phyloP scores from a whole-genome alignment of 2,329 filamentous ascomycete genomes.

The Fusarium sp. region DNA sequence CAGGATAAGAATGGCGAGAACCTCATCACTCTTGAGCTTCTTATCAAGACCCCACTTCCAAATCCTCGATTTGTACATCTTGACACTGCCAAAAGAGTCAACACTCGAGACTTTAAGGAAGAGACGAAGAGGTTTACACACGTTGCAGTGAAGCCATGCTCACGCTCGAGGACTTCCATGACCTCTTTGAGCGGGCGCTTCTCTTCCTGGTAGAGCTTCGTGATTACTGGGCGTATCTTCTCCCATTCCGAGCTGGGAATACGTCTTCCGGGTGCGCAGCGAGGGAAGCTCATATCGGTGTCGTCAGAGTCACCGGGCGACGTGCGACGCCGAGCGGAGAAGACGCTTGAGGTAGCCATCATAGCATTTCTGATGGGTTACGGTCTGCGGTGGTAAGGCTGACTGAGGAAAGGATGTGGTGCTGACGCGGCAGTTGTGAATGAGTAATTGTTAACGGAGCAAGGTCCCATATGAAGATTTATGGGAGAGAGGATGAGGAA shows the following conservation, averaged over 20 bases:
- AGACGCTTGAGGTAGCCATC: conserved; percentile 39
- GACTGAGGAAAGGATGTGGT: neutral
- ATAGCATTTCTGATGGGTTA: conserved; percentile 13
- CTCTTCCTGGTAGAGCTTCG: conserved; percentile 53
- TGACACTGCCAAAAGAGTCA: conserved; percentile 45
- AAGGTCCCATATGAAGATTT: neutral
- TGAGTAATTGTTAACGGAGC: neutral
- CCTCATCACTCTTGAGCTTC: conserved; percentile 55
- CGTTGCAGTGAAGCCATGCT: conserved; percentile 54
- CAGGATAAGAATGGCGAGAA: conserved; percentile 52
- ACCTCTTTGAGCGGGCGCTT: conserved; percentile 55
- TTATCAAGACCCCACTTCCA: conserved; percentile 56
- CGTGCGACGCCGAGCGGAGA: conserved; percentile 39
- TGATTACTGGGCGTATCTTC: conserved; percentile 51
- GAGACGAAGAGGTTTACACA: conserved; percentile 38
- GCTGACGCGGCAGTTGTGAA: conserved; percentile 1
- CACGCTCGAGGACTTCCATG: conserved; percentile 52
- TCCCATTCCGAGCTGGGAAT: conserved; percentile 50
- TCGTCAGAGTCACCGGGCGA: conserved; percentile 45
- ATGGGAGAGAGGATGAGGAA: neutral
- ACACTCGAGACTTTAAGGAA: neutral
- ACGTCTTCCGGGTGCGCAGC: conserved; percentile 44
- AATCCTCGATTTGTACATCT: conserved; percentile 57
- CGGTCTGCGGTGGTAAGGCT: neutral
- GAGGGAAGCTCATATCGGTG: conserved; percentile 42